A percentile compares a stretch with the other conserved stretches of the same genome.
Evolutionary conservation across 805 yeast species (phyloP).

Genomic region (Tetrapisispora nanseiensis): DNA sequence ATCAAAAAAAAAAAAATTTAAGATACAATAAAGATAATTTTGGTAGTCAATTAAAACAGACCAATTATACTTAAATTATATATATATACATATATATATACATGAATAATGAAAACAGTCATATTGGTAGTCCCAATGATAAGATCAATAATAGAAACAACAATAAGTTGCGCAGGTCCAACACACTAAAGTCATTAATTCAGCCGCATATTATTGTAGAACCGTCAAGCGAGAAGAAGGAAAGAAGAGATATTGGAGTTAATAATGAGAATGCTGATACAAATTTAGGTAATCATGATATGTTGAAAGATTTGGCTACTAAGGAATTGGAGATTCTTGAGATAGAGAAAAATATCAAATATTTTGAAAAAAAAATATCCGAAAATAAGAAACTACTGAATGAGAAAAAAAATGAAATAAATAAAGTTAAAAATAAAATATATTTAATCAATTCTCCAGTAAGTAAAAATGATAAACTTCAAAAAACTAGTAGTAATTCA

Average conservation of each 20-base stretch:
- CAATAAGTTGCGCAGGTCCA: conserved; percentile 5
- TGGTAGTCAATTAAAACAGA: too few relatives aligned
- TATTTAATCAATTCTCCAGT: conserved; percentile 11
- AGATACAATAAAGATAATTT: too few relatives aligned
- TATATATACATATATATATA: not conserved
- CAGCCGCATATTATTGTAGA: conserved; percentile 12
- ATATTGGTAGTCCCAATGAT: not conserved
- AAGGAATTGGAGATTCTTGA: conserved; percentile 64
- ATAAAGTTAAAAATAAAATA: conserved; percentile 29
- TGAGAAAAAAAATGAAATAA: conserved; percentile 28
- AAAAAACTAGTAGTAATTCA: not conserved
- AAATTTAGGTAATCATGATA: conserved; percentile 37
- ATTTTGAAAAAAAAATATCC: conserved; percentile 37
- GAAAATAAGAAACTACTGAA: conserved; percentile 44
- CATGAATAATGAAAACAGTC: not conserved
- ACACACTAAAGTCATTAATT: conserved; percentile 17
- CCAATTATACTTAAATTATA: not conserved
- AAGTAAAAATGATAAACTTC: not conserved
- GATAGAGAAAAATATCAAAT: conserved; percentile 44
- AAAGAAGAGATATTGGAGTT: conserved; percentile 2
- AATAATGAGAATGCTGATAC: not conserved
- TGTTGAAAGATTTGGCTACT: conserved; percentile 50
- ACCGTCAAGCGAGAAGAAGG: not conserved
- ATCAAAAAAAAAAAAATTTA: too few relatives aligned
- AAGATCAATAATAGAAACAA: not conserved